Evolutionary conservation across 2,329 filamentous ascomycete genomes (phyloP), one percentile per base, ranked within the genome.

Genomic region (Claviceps capensis): DNA sequence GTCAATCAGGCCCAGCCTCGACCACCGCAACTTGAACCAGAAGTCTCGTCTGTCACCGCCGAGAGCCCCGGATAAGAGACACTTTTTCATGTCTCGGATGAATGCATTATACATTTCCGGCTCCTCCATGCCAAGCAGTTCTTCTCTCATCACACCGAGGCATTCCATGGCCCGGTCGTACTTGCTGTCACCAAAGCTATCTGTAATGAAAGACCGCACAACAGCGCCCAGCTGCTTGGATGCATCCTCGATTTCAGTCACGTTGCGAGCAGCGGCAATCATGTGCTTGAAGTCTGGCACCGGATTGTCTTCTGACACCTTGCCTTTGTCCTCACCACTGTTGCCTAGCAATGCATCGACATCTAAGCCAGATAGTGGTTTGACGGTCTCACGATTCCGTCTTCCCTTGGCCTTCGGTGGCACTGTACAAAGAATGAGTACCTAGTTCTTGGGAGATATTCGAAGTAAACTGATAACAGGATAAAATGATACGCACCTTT

Each of bases 251-350:
- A 94, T 78, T 3, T 77, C 73, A 1, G 77, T 70, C 1, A 84
- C 70, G 30, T 82, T 76, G 6, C 79, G 75, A 0, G 84, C 75
- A 1, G 71, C 69, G 1, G 73, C 73, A 16, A 97, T 73, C 3
- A 83, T 77, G 64, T 88, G 88, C 63, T 90, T 94, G 77, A 95
- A 96, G 54, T 91, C 87, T 0, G 93, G 89, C 5, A 97, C 81
- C 1, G 90, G 81, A 57, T 97, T 97, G 9, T 84, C 76, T 0
- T 77, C 65, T 2, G 73, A 72, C 22, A 82, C 73, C n/a, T 58
- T 58, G 5, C 57, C 60, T 52, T 69, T 70, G 55, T 67, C 67
- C 30, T 69, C 69, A n/a, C 43, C 44, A n/a, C 43, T 36, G 47
- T 75, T 78, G 46, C 78, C 77, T n/a, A 97, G 80, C 2, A 97